Percentiles rank a stretch among this genome's conserved stretches.
Evolutionary conservation across 164 flowering plant species (phyloP).

Genomic region (Magnolia officinalis): DNA sequence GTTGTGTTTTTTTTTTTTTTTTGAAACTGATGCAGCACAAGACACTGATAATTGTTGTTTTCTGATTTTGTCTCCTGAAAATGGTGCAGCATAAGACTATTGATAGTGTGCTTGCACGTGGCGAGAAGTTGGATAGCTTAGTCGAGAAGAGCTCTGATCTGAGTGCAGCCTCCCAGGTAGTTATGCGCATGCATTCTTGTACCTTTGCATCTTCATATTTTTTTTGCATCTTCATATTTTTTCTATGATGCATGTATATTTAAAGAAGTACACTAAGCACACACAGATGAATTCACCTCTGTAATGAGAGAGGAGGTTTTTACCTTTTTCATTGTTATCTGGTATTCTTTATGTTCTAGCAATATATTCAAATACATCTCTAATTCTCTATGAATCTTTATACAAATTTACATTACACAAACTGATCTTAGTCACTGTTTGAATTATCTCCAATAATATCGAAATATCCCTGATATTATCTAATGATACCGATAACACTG

Average conservation of each 20-base stretch:
- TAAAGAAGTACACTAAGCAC: neutral
- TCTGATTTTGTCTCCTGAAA: neutral
- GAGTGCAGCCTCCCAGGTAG: constrained; percentile 96
- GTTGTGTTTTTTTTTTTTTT: too few species aligned
- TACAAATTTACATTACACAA: too few species aligned
- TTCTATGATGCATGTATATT: neutral
- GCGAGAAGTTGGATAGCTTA: constrained; percentile 95
- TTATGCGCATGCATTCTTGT: neutral
- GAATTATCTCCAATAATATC: too few species aligned
- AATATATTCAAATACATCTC: too few species aligned
- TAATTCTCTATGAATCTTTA: too few species aligned
- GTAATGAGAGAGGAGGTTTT: too few species aligned
- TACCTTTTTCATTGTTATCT: too few species aligned
- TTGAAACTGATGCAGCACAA: neutral
- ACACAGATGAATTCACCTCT: neutral
- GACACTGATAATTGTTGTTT: neutral
- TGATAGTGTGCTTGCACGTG: constrained; percentile 93
- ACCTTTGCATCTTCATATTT: neutral
- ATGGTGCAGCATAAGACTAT: constrained; percentile 84
- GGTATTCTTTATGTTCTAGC: too few species aligned
- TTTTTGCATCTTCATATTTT: neutral
- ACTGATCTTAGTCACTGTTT: too few species aligned
- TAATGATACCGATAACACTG: too few species aligned
- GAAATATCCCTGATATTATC: too few species aligned
- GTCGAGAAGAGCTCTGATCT: constrained; percentile 98